Evolutionary conservation across 2,329 filamentous ascomycete species (phyloP).

Genomic region (Diaporthe batatas): DNA sequence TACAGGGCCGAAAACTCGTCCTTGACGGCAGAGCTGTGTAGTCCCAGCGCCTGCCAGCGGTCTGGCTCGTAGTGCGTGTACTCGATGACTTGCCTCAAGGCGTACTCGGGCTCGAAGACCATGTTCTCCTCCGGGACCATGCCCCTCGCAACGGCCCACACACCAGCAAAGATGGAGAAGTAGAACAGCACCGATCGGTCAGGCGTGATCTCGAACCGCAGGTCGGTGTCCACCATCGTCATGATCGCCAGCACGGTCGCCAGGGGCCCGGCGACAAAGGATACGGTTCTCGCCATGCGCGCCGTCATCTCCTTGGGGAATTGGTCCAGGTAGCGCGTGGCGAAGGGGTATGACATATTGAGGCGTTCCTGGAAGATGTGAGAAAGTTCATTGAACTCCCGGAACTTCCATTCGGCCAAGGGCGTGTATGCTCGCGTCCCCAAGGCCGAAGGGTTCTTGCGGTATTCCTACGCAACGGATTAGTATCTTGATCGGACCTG

Average conservation of each 20-base stretch:
- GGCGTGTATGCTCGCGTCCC: conserved; percentile 93
- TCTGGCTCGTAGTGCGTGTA: conserved; percentile 93
- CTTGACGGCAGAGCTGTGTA: conserved; percentile 96
- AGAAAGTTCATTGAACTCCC: conserved; percentile 96
- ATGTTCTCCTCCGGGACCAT: conserved; percentile 88
- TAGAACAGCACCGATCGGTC: conserved; percentile 94
- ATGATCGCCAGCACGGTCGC: conserved; percentile 87
- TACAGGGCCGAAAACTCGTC: conserved; percentile 91
- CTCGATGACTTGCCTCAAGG: conserved; percentile 88
- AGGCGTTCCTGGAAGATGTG: conserved; percentile 91
- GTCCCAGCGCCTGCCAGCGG: conserved; percentile 82
- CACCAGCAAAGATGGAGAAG: conserved; percentile 82
- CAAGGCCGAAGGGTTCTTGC: conserved; percentile 89
- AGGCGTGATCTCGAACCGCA: conserved; percentile 90
- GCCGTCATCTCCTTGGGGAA: conserved; percentile 96
- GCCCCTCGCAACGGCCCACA: conserved; percentile 87
- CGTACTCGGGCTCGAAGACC: conserved; percentile 93
- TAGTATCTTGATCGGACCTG: conserved; percentile 14
- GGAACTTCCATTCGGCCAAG: conserved; percentile 96
- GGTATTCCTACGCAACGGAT: conserved; percentile 78
- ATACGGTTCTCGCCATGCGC: conserved; percentile 84
- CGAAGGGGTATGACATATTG: conserved; percentile 95
- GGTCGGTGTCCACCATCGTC: conserved; percentile 89
- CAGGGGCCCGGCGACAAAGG: conserved; percentile 89
- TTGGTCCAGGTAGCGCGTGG: conserved; percentile 91